Evolutionary conservation across 202 grass and related monocot species (phyloP), one percentile per base, ranked within the genome.

Genomic region (Panicum virgatum): DNA sequence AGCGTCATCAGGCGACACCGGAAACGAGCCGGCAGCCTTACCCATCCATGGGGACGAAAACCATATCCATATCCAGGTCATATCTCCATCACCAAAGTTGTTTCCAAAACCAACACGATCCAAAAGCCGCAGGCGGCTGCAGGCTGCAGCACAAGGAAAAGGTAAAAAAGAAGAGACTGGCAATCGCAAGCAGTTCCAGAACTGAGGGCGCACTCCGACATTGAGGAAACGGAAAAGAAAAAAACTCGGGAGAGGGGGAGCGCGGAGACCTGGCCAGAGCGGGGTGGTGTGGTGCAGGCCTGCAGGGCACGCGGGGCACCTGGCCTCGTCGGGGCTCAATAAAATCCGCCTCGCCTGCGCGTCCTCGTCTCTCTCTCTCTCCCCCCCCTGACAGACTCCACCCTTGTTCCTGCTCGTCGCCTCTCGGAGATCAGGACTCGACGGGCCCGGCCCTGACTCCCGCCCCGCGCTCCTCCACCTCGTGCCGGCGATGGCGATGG

Each of bases 401-500:
- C 7, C 39, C 39, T 23, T 45, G 12, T 16, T 16, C 65, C 65
- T 20, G 13, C 78, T 56, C 63, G 15, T 46, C 22, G 65, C 39
- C 53, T 72, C 56, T 45, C 25, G 22, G 27, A 46, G 25, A 34
- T 22, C 71, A 56, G 38, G 39, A 42, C 46, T 19, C 27, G 26
- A 6, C 76, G 20, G 16, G 4, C 46, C 14, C 16, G 46, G 39
- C 5, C 13, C 44, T 46, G 44, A 46, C 12, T 13, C 15, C 12
- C 5, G 45, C 4, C 16, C 3, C 11, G 0, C 15, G 12, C 61
- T 5, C 67, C 25, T 1, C 40, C 9, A 18, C 15, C 69, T 30
- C 9, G 1, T 20, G 29, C 25, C 32, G 29, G 52, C 64, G 20
- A 88, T 86, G 79, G 78, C 90, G 66, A 92, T 92, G 86, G 83